Percentiles rank a stretch among this genome's conserved stretches.
These are phyloP conservation scores for Kwoniella heveanensis DNA, from an alignment of 768 basidiomycete genomes.

Conservation along the genomic window DNA sequence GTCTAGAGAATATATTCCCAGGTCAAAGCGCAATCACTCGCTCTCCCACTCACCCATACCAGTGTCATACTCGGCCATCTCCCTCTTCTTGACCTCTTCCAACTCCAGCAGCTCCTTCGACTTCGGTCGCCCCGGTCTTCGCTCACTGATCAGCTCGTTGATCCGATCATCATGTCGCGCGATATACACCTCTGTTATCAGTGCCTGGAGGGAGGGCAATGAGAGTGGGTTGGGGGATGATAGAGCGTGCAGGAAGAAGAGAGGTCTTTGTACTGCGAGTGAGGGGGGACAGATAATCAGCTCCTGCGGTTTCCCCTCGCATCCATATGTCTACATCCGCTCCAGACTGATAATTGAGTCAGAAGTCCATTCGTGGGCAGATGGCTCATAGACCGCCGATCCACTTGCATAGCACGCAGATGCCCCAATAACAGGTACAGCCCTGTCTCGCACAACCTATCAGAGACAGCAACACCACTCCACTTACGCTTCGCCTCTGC, in stretches of 20 bases:
- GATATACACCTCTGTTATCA: conserved; percentile 52
- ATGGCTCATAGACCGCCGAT: too few relatives aligned
- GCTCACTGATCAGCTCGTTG: conserved; percentile 37
- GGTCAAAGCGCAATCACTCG: background rate
- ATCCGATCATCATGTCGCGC: conserved; percentile 49
- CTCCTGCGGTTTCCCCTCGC: too few relatives aligned
- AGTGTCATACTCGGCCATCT: conserved; percentile 50
- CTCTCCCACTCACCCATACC: conserved; percentile 53
- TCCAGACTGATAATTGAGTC: too few relatives aligned
- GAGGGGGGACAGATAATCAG: background rate
- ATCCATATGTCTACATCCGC: background rate
- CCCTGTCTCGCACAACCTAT: too few relatives aligned
- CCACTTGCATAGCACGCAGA: too few relatives aligned
- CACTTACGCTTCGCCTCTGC: conserved; percentile 36
- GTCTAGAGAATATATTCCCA: too few relatives aligned
- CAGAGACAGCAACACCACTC: too few relatives aligned
- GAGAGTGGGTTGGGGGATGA: conserved; percentile 46
- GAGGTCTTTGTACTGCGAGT: conserved; percentile 50
- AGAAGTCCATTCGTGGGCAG: too few relatives aligned
- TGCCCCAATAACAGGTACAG: too few relatives aligned
- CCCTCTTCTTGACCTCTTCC: conserved; percentile 47
- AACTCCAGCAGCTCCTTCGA: conserved; percentile 48
- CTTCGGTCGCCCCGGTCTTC: conserved; percentile 55
- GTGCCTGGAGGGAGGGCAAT: conserved; percentile 40
- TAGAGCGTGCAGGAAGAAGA: conserved; percentile 54